Evolutionary conservation across 371 early-diverging fungal genomes (phyloP).

Genomic region (Rhizomucor miehei): DNA sequence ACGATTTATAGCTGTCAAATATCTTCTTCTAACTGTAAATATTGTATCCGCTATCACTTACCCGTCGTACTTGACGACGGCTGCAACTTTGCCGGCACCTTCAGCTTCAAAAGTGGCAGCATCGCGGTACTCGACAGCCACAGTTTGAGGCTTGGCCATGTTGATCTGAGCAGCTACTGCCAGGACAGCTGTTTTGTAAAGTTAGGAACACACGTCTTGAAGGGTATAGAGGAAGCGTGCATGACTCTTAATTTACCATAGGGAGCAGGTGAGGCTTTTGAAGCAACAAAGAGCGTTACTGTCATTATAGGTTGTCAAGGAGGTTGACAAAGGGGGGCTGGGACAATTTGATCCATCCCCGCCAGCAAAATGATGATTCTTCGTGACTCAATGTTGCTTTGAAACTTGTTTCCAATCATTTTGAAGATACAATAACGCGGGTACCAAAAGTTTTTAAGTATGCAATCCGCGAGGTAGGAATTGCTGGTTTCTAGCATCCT

Average conservation of each 20-base stretch:
- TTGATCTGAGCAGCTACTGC: constrained; percentile 40
- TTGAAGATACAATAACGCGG: no score
- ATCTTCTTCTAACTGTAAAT: not conserved
- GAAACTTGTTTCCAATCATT: no score
- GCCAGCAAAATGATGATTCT: no score
- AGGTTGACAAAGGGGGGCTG: no score
- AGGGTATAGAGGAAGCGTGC: not conserved
- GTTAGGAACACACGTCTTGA: not conserved
- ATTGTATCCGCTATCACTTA: constrained; percentile 17
- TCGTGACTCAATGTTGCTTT: no score
- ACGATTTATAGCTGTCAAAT: not conserved
- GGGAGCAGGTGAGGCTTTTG: constrained; percentile 1
- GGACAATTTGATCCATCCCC: no score
- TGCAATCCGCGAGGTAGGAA: no score
- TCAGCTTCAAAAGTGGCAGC: constrained; percentile 36
- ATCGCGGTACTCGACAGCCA: constrained; percentile 38
- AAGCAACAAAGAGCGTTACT: not conserved
- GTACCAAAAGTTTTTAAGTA: no score
- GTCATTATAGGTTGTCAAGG: not conserved
- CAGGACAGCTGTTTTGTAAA: constrained; percentile 22
- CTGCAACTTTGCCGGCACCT: constrained; percentile 31
- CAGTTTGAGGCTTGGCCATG: constrained; percentile 34
- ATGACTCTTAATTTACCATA: not conserved
- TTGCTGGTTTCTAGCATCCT: no score
- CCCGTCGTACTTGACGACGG: constrained; percentile 37